Evolutionary conservation across 441 rosid species (phyloP), one percentile per base, ranked within the genome.

Genomic region (Populus hybrid): DNA sequence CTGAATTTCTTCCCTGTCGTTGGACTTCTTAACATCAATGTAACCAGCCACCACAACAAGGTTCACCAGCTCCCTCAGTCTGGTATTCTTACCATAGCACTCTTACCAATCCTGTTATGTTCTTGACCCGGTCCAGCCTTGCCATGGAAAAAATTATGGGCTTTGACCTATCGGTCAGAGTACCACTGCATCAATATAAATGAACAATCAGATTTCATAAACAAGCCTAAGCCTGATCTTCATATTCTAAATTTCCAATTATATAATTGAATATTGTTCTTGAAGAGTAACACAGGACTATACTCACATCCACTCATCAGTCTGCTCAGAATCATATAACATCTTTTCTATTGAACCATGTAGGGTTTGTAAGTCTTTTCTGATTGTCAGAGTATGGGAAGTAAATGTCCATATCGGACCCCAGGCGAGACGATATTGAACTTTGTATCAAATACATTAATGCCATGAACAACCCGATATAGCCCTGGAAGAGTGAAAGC

Each of bases 71-170:
- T 91, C 94, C 81, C 99, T 87, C 84, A 94, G 85, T 85, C 81
- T 85, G 76, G 85, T 12, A 81, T 83, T 94, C 87, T 91, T 94
- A 63, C 87, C 81, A 72, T 92, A 96, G 83, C 86, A 83, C 84
- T 94, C 98, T 50, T n/a, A 96, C 97, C 88, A 96, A 87, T 57
- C 98, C 98, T 1, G 95, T 83, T 7, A 94, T 91, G 87, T 96
- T 96, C 78, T 96, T 96, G 70, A 96, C 98, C 64, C 76, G 83
- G 85, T 96, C 99, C 65, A 96, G 86, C 87, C 99, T 92, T 42
- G 98, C 99, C 98, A 92, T 96, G 66, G 98, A 92, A 83, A 94
- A 94, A 57, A 96, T 85, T 72, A 94, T 70, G 34, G 98, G 98
- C 85, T 94, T 94, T 11, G 93, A 89, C 82, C 67, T 84, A 83